These are phyloP conservation scores for Stramenopiles sp. DNA, from an alignment of 352 stramenopile genomes.

Conservation along the genomic window DNA sequence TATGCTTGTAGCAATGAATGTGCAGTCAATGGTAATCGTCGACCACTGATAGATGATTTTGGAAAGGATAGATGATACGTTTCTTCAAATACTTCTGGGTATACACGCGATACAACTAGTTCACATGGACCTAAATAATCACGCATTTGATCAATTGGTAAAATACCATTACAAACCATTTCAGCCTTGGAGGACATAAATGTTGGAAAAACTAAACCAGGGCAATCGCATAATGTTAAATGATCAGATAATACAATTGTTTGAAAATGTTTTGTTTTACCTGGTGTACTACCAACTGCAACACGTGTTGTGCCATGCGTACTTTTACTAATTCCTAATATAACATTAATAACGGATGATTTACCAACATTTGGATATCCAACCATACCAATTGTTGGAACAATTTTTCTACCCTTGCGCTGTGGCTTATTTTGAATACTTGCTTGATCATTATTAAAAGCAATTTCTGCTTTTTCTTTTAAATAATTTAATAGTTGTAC, in stretches of 20 bases:
- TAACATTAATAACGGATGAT: constrained; percentile 94
- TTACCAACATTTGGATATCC: constrained; percentile 99
- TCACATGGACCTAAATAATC: constrained; percentile 59
- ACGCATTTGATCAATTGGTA: constrained; percentile 91
- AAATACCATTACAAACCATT: constrained; percentile 93
- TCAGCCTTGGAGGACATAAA: constrained; percentile 95
- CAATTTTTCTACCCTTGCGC: neutral
- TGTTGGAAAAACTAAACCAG: constrained; percentile 95
- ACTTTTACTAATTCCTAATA: constrained; percentile 82
- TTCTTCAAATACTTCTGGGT: neutral
- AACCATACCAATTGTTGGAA: constrained; percentile 78
- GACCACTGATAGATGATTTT: no score
- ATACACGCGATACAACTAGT: neutral
- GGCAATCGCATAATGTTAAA: constrained; percentile 98
- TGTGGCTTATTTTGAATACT: constrained; percentile 12
- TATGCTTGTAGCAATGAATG: constrained; percentile 48
- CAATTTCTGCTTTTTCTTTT: constrained; percentile 7
- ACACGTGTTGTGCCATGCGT: constrained; percentile 83
- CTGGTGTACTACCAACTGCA: constrained; percentile 85
- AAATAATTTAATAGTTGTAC: constrained; percentile 15
- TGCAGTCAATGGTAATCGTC: no score
- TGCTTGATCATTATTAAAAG: constrained; percentile 16
- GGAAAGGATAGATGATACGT: neutral
- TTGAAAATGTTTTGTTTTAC: constrained; percentile 99
- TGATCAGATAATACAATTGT: constrained; percentile 84